Percentiles rank a stretch among this genome's conserved stretches.
Conservation (phyloP, 345 rosid species). For the Brassica cretica region DNA sequence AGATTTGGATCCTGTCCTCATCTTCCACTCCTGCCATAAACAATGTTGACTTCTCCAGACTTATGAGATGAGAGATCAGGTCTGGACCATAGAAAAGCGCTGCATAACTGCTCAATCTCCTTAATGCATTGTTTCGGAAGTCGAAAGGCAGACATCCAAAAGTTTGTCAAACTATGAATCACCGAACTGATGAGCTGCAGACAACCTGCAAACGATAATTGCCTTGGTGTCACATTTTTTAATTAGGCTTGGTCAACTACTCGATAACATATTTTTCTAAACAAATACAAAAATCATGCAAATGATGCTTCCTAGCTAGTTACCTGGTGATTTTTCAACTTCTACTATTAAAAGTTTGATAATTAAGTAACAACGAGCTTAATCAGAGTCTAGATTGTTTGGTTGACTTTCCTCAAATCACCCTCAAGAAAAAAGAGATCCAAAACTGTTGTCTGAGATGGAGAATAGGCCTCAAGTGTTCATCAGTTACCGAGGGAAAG, state of each 20-base stretch:
- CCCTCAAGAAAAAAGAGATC: not conserved
- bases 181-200: too few species aligned
- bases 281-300: not conserved
- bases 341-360: not conserved
- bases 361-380: not conserved
- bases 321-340: not conserved
- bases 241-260: not conserved
- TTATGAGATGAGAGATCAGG: too few species aligned
- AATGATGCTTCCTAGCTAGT: not conserved
- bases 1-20: too few species aligned
- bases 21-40: too few species aligned
- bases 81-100: too few species aligned
- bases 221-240: too few species aligned
- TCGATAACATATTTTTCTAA: not conserved
- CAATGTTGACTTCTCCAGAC: too few species aligned
- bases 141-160: too few species aligned
- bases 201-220: too few species aligned
- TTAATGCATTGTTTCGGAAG: too few species aligned
- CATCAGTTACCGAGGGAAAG: slow-evolving; percentile 17
- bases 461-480: slow-evolving; percentile 7
- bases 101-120: too few species aligned
- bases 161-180: too few species aligned
- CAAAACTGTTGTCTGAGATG: not conserved
- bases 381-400: not conserved
- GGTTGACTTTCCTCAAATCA: not conserved